Evolutionary conservation across 1,139 yeast genomes (phyloP).

Genomic region (Arxiozyma slooffiae): DNA sequence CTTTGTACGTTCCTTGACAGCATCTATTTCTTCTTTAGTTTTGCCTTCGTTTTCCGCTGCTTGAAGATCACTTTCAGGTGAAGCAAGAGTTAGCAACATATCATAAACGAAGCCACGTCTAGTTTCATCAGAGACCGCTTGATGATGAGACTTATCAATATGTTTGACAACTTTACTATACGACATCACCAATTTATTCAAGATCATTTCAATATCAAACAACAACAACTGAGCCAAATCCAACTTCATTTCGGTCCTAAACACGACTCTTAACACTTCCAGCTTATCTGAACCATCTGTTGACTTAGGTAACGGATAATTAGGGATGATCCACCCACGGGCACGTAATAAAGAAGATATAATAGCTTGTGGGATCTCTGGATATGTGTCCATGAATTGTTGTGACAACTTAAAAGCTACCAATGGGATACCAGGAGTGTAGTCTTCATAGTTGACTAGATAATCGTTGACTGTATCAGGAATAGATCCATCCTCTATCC

Average conservation of each 20-base stretch:
- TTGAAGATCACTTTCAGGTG: conserved; percentile 11
- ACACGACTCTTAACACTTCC: conserved; percentile 80
- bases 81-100: conserved; percentile 19
- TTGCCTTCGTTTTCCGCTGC: neutral
- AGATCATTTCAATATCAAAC: conserved; percentile 50
- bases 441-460: conserved; percentile 28
- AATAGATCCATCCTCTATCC: conserved; percentile 18
- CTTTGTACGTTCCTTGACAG: conserved; percentile 9
- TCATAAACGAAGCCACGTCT: conserved; percentile 16
- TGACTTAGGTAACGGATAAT: conserved; percentile 70
- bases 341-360: conserved; percentile 64
- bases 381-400: conserved; percentile 47
- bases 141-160: conserved; percentile 3
- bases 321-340: conserved; percentile 83
- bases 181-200: conserved; percentile 45
- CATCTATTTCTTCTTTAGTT: conserved; percentile 6
- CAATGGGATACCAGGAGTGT: conserved; percentile 75
- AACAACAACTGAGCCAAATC: conserved; percentile 66
- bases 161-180: conserved; percentile 32
- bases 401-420: conserved; percentile 73
- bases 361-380: conserved; percentile 79
- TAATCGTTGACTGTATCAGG: conserved; percentile 16
- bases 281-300: conserved; percentile 32
- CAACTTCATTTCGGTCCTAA: conserved; percentile 59
- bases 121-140: conserved; percentile 11